A percentile compares a stretch with the other conserved stretches of the same genome.
Evolutionary conservation across 148 eudicot genomes (phyloP).

Genomic region (Fagopyrum esculentum): DNA sequence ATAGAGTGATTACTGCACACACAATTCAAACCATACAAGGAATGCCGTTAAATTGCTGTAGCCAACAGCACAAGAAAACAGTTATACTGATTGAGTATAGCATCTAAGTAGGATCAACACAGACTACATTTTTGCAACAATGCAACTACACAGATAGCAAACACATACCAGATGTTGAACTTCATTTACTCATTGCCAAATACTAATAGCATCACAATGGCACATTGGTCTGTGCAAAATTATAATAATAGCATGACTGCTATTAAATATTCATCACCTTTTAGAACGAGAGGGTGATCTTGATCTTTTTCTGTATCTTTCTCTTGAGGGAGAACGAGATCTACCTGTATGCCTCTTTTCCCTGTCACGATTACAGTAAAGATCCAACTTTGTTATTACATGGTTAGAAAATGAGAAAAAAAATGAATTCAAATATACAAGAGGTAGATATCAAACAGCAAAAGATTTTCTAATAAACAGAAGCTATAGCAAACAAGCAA

Average conservation of each 20-base stretch:
- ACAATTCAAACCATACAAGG: not conserved
- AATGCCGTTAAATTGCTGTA: not conserved
- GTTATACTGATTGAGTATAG: not conserved
- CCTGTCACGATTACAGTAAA: conserved; percentile 49
- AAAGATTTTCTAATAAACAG: not conserved
- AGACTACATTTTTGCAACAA: not conserved
- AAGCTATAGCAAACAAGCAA: not conserved
- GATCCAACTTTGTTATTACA: not conserved
- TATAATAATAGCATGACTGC: not conserved
- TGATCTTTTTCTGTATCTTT: conserved; percentile 28
- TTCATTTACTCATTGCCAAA: too few species aligned
- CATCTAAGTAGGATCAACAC: not conserved
- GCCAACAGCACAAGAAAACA: not conserved
- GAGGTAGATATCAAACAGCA: not conserved
- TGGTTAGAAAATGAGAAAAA: not conserved
- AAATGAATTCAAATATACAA: not conserved
- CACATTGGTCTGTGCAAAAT: not conserved
- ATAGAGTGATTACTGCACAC: not conserved
- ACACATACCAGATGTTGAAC: too few species aligned
- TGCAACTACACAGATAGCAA: not conserved
- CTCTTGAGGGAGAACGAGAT: conserved; percentile 37
- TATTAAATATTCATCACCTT: conserved; percentile 29
- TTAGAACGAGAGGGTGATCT: conserved; percentile 43
- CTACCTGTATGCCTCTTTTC: conserved; percentile 55
- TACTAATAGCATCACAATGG: too few species aligned